Conservation (phyloP, 768 basidiomycete species). For the Lactifluus subvellereus region DNA sequence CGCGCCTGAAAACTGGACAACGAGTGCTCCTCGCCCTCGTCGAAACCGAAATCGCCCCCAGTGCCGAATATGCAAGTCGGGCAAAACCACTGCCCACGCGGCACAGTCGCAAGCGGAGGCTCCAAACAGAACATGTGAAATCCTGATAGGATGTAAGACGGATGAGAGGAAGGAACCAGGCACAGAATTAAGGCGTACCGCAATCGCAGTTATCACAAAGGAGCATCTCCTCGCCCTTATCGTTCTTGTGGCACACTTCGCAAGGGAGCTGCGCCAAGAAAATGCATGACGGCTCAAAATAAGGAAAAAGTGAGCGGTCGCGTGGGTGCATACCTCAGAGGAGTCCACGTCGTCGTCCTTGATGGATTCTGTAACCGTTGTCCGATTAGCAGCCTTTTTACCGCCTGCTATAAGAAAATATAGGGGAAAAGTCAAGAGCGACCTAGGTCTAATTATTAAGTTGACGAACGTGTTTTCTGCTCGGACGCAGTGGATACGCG, state of each 20-base stretch:
- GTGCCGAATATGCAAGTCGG: conserved; percentile 85
- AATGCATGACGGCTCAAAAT: conserved; percentile 13
- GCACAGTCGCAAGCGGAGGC: conserved; percentile 79
- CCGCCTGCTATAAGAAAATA: conserved; percentile 3
- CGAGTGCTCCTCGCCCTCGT: conserved; percentile 94
- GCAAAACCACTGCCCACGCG: conserved; percentile 95
- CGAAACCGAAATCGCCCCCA: conserved; percentile 96
- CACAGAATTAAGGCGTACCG: conserved; percentile 38
- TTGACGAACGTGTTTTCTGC: conserved; percentile 31
- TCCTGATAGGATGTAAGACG: conserved; percentile 41
- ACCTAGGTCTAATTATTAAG: not conserved
- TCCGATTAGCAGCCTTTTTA: conserved; percentile 23
- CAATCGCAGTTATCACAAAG: conserved; percentile 85
- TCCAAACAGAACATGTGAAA: conserved; percentile 98
- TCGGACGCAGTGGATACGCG: conserved; percentile 50
- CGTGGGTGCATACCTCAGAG: conserved; percentile 10
- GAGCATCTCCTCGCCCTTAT: conserved; percentile 87
- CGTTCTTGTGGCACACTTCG: conserved; percentile 88
- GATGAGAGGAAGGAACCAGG: not conserved
- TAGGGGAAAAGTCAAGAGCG: conserved; percentile 1
- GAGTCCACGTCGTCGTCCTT: conserved; percentile 21
- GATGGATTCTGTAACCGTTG: conserved; percentile 3
- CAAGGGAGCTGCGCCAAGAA: conserved; percentile 59
- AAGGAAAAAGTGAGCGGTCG: not conserved
- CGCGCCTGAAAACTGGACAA: conserved; percentile 88